Evolutionary conservation across 2,329 filamentous ascomycete species (phyloP).

Genomic region (Diaporthe nobilis): DNA sequence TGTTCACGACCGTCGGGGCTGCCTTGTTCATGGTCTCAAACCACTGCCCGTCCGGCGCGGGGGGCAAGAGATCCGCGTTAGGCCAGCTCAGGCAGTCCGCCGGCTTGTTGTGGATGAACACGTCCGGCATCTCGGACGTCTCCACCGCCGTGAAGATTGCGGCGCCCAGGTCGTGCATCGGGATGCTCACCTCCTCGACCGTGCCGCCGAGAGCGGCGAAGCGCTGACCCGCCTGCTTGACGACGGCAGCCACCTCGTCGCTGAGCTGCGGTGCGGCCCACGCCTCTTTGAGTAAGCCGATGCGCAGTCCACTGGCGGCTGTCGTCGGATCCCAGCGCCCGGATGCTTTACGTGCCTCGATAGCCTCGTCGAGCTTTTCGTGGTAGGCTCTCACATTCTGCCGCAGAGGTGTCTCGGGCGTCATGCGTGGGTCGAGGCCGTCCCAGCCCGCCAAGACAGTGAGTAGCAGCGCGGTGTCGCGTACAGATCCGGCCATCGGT

Average conservation of each 20-base stretch:
- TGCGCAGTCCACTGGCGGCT: conserved; percentile 56
- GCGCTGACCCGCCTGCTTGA: conserved; percentile 53
- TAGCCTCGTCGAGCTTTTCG: conserved; percentile 45
- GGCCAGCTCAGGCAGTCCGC: conserved; percentile 51
- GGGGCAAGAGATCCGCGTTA: conserved; percentile 49
- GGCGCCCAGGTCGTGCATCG: conserved; percentile 61
- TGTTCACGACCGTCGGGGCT: conserved; percentile 61
- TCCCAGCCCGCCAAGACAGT: conserved; percentile 61
- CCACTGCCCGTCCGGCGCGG: conserved; percentile 55
- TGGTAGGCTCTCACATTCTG: conserved; percentile 52
- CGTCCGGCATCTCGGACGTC: conserved; percentile 50
- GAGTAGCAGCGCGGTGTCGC: conserved; percentile 59
- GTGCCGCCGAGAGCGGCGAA: conserved; percentile 58
- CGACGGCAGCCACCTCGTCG: conserved; percentile 53
- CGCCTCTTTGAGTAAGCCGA: conserved; percentile 62
- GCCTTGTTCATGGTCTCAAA: conserved; percentile 58
- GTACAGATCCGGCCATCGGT: conserved; percentile 59
- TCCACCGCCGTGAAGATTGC: conserved; percentile 63
- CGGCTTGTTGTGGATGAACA: conserved; percentile 49
- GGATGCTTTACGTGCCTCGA: conserved; percentile 41
- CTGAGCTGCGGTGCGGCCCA: conserved; percentile 56
- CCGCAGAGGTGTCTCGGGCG: conserved; percentile 54
- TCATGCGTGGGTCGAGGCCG: conserved; percentile 61
- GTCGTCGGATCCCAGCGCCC: conserved; percentile 46
- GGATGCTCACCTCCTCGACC: conserved; percentile 61